These are phyloP conservation scores for Vitis hybrid DNA, from an alignment of 177 flowering plant genomes.

Conservation along the genomic window DNA sequence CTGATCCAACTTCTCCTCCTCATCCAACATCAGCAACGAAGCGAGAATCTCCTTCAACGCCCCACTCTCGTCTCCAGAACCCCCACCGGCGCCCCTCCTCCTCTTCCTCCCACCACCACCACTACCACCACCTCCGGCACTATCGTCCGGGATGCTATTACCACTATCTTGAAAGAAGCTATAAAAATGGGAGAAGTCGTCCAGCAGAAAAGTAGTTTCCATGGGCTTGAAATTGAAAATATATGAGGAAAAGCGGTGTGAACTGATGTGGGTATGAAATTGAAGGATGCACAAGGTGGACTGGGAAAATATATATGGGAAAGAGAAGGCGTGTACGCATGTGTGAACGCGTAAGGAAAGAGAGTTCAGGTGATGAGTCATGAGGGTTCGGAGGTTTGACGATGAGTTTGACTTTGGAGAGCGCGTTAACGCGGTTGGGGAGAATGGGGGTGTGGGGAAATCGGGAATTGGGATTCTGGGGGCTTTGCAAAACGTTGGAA, in stretches of 20 bases:
- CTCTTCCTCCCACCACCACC: neutral
- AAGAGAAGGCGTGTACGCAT: conserved; percentile 25
- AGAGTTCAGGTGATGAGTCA: conserved; percentile 6
- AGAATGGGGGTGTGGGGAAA: too few relatives aligned
- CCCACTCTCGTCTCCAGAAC: conserved; percentile 15
- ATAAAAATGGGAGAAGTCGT: too few relatives aligned
- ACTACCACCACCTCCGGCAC: too few relatives aligned
- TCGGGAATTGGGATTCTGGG: too few relatives aligned
- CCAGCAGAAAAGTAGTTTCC: too few relatives aligned
- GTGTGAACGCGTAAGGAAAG: conserved; percentile 24
- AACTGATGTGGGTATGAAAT: too few relatives aligned
- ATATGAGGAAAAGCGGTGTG: too few relatives aligned
- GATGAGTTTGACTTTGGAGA: conserved; percentile 26
- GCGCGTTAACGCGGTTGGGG: too few relatives aligned
- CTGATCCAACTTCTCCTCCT: conserved; percentile 41
- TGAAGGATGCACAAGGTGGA: neutral
- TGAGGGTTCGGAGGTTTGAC: conserved; percentile 13
- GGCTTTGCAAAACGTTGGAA: too few relatives aligned
- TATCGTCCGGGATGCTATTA: too few relatives aligned
- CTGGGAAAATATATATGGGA: neutral
- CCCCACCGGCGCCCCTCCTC: conserved; percentile 13
- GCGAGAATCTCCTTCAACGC: conserved; percentile 39
- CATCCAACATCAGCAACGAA: conserved; percentile 42
- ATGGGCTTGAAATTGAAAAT: too few relatives aligned
- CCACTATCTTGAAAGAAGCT: too few relatives aligned